Evolutionary conservation across 1,284 basidiomycete species (phyloP).

Genomic region (Trichosporon sp.): DNA sequence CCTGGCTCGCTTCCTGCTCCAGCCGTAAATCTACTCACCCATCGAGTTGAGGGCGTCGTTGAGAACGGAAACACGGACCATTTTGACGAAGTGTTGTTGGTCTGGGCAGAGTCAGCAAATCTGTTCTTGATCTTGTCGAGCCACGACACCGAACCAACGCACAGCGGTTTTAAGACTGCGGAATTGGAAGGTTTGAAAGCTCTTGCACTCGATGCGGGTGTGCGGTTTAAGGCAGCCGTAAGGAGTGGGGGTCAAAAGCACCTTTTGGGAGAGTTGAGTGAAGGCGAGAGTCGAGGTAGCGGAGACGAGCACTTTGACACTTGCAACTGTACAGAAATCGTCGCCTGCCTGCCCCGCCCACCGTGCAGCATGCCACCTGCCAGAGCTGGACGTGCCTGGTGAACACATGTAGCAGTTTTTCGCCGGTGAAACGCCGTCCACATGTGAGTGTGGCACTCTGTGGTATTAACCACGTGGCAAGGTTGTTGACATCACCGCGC

Average conservation of each 20-base stretch:
- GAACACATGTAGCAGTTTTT: conserved; percentile 10
- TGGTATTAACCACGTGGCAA: not conserved
- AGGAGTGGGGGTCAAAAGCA: conserved; percentile 42
- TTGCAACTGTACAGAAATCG: conserved; percentile 1
- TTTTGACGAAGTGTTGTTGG: conserved; percentile 40
- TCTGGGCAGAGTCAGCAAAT: conserved; percentile 5
- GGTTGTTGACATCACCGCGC: conserved; percentile 23
- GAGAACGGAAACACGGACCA: conserved; percentile 58
- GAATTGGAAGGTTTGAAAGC: conserved; percentile 42
- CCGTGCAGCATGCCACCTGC: too few relatives aligned
- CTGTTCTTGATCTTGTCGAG: not conserved
- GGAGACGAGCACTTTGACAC: not conserved
- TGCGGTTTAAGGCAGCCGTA: conserved; percentile 51
- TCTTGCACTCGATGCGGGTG: conserved; percentile 55
- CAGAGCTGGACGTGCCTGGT: not conserved
- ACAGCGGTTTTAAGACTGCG: conserved; percentile 22
- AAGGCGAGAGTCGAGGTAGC: conserved; percentile 16
- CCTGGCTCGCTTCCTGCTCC: not conserved
- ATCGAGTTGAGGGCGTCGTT: conserved; percentile 79
- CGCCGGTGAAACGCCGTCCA: conserved; percentile 7
- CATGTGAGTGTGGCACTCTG: not conserved
- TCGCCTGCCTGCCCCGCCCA: not conserved
- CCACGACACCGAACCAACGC: conserved; percentile 19
- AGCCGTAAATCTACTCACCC: conserved; percentile 7
- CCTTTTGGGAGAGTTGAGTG: conserved; percentile 25